Evolutionary conservation across 2,329 filamentous ascomycete genomes (phyloP).

Genomic region (Hypoxylon sp.): DNA sequence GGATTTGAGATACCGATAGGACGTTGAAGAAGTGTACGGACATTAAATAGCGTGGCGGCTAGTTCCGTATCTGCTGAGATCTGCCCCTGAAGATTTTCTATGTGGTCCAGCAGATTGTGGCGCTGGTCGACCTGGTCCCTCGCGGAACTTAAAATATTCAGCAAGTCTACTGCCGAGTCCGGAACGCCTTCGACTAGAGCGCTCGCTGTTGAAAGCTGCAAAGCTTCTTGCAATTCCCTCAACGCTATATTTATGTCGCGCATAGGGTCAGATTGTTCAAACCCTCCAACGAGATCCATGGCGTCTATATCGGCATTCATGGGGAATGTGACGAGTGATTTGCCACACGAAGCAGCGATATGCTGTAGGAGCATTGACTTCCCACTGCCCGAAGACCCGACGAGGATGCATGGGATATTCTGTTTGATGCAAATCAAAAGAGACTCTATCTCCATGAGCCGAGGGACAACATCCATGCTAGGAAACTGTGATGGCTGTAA

Average conservation of each 20-base stretch:
- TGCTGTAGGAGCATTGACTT: constrained; percentile 87
- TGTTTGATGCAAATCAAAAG: constrained; percentile 89
- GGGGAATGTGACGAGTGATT: constrained; percentile 83
- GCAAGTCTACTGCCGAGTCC: constrained; percentile 63
- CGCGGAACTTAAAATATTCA: constrained; percentile 65
- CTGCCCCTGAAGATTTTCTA: constrained; percentile 59
- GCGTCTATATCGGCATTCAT: constrained; percentile 97
- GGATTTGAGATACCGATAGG: constrained; percentile 77
- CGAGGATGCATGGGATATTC: constrained; percentile 89
- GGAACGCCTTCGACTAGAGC: constrained; percentile 65
- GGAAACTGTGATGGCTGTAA: constrained; percentile 68
- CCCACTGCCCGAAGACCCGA: constrained; percentile 86
- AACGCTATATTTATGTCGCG: constrained; percentile 77
- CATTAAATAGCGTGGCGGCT: constrained; percentile 63
- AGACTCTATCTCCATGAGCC: constrained; percentile 84
- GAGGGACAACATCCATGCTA: constrained; percentile 65
- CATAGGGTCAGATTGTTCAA: constrained; percentile 91
- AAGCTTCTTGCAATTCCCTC: constrained; percentile 55
- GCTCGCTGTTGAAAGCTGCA: constrained; percentile 66
- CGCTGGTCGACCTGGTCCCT: constrained; percentile 59
- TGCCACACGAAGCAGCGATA: constrained; percentile 84
- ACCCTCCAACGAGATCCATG: constrained; percentile 96
- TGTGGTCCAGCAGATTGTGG: constrained; percentile 56
- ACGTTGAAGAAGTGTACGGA: constrained; percentile 65
- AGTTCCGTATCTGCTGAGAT: constrained; percentile 64